A percentile compares a stretch with the other conserved stretches of the same genome.
phyloP scores from a whole-genome alignment of 345 rosid genomes.

The Sisymbrium altissimum region DNA sequence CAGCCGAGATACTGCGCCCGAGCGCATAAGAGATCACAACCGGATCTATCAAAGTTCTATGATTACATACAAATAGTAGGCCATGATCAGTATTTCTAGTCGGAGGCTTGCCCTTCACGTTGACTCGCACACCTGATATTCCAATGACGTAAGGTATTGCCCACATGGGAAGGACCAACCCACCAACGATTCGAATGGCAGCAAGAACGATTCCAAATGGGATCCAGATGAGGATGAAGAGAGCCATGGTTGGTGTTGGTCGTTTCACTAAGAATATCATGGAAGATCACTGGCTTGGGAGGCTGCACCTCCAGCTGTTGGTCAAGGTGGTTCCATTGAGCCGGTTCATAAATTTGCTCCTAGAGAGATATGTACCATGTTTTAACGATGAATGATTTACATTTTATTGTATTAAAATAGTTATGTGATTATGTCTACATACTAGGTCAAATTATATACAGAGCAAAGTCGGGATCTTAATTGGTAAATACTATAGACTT shows the following conservation, averaged over 20 bases:
- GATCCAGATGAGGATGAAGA: slow-evolving; percentile 58
- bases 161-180: slow-evolving; percentile 46
- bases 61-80: slow-evolving; percentile 67
- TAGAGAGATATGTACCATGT: no score
- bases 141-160: slow-evolving; percentile 40
- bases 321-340: not conserved
- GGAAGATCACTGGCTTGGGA: slow-evolving; percentile 52
- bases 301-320: slow-evolving; percentile 37
- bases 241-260: slow-evolving; percentile 58
- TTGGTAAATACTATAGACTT: no score
- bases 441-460: no score
- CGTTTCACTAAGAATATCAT: slow-evolving; percentile 65
- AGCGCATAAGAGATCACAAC: slow-evolving; percentile 58
- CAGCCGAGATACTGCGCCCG: slow-evolving; percentile 33
- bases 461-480: no score
- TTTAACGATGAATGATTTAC: no score
- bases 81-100: slow-evolving; percentile 34
- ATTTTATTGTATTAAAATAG: no score
- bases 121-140: slow-evolving; percentile 45
- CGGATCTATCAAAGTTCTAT: slow-evolving; percentile 70
- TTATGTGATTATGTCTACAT: no score
- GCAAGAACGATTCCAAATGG: slow-evolving; percentile 67
- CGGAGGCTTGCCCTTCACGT: slow-evolving; percentile 46
- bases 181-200: slow-evolving; percentile 31
- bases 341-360: slow-evolving; percentile 14